phyloP scores from a whole-genome alignment of 192 early-diverging fungal species.

The Coemansia sp. region DNA sequence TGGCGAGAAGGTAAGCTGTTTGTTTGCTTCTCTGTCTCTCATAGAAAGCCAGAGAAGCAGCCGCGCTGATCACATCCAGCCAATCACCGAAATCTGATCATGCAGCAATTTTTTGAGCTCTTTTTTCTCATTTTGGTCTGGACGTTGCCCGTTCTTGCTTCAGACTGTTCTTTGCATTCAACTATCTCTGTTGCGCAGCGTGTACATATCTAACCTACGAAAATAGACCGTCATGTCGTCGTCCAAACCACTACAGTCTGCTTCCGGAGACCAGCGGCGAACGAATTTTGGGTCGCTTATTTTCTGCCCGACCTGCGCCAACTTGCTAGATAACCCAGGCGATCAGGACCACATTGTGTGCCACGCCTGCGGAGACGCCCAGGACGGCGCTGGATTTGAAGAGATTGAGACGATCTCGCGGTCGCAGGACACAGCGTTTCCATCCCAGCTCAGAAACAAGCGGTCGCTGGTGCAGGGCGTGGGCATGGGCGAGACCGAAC shows the following conservation, averaged over 20 bases:
- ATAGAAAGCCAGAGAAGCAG: too few species aligned
- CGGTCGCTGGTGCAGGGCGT: slow-evolving; percentile 63
- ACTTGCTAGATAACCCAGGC: slow-evolving; percentile 83
- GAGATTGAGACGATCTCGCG: slow-evolving; percentile 77
- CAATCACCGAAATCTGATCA: neutral
- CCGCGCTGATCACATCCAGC: neutral
- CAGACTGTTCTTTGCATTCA: neutral
- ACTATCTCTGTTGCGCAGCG: neutral
- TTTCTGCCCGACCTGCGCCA: slow-evolving; percentile 89
- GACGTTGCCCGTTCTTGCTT: neutral
- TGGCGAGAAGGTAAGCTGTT: slow-evolving; percentile 1
- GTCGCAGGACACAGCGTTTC: slow-evolving; percentile 74
- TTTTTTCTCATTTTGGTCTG: neutral
- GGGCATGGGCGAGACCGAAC: slow-evolving; percentile 49
- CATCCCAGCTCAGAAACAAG: slow-evolving; percentile 70
- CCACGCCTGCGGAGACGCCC: slow-evolving; percentile 71
- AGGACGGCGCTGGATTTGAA: slow-evolving; percentile 70
- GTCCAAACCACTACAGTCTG: neutral
- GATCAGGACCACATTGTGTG: slow-evolving; percentile 79
- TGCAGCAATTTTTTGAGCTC: neutral
- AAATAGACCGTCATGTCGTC: neutral
- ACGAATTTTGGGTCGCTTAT: slow-evolving; percentile 69
- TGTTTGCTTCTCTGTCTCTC: too few species aligned
- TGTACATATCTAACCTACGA: neutral
- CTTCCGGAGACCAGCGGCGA: slow-evolving; percentile 24